Conservation (phyloP, 257 asterid species). For the Solanum paucissectum region DNA sequence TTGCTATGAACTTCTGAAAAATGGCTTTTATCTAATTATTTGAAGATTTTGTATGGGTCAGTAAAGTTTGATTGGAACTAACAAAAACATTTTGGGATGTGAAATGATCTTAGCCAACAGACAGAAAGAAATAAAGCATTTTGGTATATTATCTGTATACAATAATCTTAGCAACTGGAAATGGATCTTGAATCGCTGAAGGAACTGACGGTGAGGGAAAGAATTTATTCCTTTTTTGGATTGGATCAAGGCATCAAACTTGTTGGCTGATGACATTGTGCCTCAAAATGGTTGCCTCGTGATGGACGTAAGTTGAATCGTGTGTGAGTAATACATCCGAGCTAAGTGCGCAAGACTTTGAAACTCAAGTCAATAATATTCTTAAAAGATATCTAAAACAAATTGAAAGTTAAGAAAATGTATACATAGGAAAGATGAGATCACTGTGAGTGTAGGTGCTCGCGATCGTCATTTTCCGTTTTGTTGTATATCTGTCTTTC, state of each 20-base stretch:
- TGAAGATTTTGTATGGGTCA: background rate
- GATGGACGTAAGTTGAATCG: background rate
- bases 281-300: background rate
- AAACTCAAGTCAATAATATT: background rate
- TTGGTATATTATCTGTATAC: background rate
- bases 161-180: background rate
- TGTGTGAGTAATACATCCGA: background rate
- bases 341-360: background rate
- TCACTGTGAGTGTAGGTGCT: background rate
- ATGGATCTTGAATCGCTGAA: background rate
- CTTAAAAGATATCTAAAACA: background rate
- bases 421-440: background rate
- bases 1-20: background rate
- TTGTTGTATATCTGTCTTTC: background rate
- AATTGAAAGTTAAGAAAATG: background rate
- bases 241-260: background rate
- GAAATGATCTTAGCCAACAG: background rate
- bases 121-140: background rate
- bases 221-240: background rate
- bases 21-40: background rate
- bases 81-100: background rate
- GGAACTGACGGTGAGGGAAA: background rate
- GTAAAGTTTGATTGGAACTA: background rate
- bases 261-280: background rate
- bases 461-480: background rate